These are phyloP conservation scores for Ceratocystis smalleyi DNA, from an alignment of 2,329 filamentous ascomycete genomes.

Conservation along the genomic window DNA sequence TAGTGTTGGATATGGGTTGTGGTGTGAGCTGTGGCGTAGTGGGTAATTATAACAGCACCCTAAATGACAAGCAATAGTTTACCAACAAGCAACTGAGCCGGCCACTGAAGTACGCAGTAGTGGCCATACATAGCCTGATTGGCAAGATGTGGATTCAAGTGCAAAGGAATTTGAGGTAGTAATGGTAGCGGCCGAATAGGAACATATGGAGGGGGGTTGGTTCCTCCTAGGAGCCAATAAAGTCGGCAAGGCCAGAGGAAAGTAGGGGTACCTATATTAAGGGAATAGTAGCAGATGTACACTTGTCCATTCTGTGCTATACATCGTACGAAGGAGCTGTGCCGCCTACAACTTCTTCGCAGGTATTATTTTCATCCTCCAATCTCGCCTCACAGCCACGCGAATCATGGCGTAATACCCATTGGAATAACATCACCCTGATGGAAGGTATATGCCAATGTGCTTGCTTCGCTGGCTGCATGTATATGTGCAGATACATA, in stretches of 20 bases:
- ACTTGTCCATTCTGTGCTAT: background rate
- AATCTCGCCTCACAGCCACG: background rate
- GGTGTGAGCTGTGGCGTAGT: background rate
- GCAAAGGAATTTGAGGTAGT: background rate
- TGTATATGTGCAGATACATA: background rate
- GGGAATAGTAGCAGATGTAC: background rate
- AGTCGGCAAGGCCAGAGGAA: background rate
- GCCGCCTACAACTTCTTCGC: background rate
- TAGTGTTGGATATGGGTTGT: background rate
- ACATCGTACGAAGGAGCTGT: background rate
- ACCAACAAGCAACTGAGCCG: background rate
- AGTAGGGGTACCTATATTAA: background rate
- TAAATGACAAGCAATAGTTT: background rate
- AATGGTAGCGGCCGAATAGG: background rate
- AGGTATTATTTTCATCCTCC: background rate
- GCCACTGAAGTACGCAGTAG: background rate
- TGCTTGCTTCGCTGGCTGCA: background rate
- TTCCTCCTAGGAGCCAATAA: background rate
- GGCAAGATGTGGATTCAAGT: background rate
- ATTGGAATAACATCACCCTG: background rate
- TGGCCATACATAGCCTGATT: background rate
- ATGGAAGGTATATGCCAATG: background rate
- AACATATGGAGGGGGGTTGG: background rate
- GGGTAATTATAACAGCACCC: background rate
- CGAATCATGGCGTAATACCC: background rate